phyloP scores from a whole-genome alignment of 2,329 filamentous ascomycete species.

The Alternaria brassicicola region DNA sequence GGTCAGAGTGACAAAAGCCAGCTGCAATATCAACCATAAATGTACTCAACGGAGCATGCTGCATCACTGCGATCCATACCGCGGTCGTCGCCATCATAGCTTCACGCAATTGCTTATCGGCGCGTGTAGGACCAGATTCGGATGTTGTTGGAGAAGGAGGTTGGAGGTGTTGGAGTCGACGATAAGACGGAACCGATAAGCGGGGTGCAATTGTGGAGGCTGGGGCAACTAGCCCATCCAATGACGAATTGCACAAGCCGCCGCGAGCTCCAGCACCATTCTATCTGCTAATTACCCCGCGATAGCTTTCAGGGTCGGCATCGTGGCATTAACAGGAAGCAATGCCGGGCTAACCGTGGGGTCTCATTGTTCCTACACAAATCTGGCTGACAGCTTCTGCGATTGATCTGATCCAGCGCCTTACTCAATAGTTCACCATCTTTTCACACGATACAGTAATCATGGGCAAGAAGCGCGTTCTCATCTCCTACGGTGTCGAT shows the following conservation, averaged over 20 bases:
- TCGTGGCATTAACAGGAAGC: constrained; percentile 9
- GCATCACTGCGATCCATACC: not conserved
- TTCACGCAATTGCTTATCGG: not conserved
- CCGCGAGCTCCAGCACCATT: constrained; percentile 11
- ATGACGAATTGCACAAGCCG: constrained; percentile 4
- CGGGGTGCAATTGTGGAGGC: not conserved
- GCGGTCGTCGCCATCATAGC: not conserved
- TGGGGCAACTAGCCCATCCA: not conserved
- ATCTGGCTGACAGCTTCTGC: not conserved
- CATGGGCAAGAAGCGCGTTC: constrained; percentile 59
- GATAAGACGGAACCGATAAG: constrained; percentile 2
- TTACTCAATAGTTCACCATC: not conserved
- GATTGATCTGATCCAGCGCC: not conserved
- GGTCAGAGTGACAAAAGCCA: constrained; percentile 38
- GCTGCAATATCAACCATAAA: constrained; percentile 11
- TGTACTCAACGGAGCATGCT: not conserved
- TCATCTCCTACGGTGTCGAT: constrained; percentile 71
- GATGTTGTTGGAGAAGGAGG: not conserved
- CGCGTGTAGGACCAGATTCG: not conserved
- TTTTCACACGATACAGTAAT: not conserved
- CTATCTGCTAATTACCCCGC: constrained; percentile 20
- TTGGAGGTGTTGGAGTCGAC: constrained; percentile 8
- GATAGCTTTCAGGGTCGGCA: constrained; percentile 2
- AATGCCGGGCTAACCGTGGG: not conserved
- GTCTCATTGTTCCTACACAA: not conserved